Base-by-base conservation (phyloP, 768 basidiomycete genomes). In the Chlorophyllum brunneum region DNA sequence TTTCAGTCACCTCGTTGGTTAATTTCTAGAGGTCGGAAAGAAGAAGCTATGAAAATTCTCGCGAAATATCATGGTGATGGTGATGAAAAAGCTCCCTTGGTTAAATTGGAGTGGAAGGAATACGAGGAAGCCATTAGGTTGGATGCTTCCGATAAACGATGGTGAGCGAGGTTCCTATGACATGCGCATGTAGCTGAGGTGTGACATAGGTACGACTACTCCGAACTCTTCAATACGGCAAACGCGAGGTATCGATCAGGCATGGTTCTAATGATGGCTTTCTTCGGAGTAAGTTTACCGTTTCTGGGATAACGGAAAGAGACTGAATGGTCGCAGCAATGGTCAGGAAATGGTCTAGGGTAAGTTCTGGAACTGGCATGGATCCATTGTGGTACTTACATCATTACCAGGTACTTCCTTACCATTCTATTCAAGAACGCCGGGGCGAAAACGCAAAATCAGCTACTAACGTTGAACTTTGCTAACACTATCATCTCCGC, bases 71-170 rank as follows among this genome's bases (percentile, higher is more conserved):
- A 83, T 56, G 80, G 80, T 11, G 67, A 78, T 50, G 75, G 71
- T 3, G 71, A 81, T 48, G 68, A 63, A 15, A 71, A 78, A 60
- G 72, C 77, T 13, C 75, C 77, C 26, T 61, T 82, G 30, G 80
- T 83, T 22, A 61, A 67, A 29, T 65, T 81, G 11, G 77, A 83
- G 58, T 77, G 69, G 69, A 70, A 67, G 50, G 80, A 82, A 59
- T 75, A 76, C 58, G 72, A 78, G 52, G 78, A 80, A 55, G 64
- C 71, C 7, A 73, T 82, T 47, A 65, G 69, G 36, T 56, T 74
- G 5, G 72, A 79, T 57, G 81, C 76, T 11, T 75, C 79, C 11
- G 79, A 81, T 60, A 82, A 82, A 61, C 68, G 76, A 43, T 82
- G 80, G 80, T 77, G 61, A 59, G 75, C 55, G 16, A 18, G 31